Conservation (phyloP, 108 stramenopile species). For the Skeletonema tropicum region DNA sequence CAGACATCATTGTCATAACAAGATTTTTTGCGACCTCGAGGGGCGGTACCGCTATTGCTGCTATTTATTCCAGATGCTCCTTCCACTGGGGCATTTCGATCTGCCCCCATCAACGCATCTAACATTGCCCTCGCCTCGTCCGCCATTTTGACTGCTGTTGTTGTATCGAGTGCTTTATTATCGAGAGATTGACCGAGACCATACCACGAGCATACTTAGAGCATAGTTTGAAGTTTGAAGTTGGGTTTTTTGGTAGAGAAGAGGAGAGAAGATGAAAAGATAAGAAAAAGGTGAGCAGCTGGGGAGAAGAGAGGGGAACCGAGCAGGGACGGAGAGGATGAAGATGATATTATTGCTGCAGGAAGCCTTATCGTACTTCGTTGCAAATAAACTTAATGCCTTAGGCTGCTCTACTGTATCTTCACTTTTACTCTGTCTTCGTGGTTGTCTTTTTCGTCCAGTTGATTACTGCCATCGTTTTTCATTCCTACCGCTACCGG, state of each 20-base stretch:
- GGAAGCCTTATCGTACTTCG: too few relatives aligned
- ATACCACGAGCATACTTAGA: too few relatives aligned
- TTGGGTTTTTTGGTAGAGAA: too few relatives aligned
- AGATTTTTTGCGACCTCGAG: conserved; percentile 55
- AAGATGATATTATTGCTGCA: too few relatives aligned
- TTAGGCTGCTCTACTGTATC: not conserved
- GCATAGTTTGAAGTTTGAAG: too few relatives aligned
- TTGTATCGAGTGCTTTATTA: too few relatives aligned
- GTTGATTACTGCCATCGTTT: not conserved
- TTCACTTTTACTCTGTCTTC: not conserved
- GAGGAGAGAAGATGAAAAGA: too few relatives aligned
- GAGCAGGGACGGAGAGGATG: too few relatives aligned
- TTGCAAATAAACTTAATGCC: too few relatives aligned
- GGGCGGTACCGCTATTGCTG: conserved; percentile 27
- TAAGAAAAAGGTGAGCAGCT: too few relatives aligned
- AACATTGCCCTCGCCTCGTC: conserved; percentile 81
- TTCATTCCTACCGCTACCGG: not conserved
- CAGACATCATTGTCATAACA: conserved; percentile 85
- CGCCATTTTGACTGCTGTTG: conserved; percentile 39
- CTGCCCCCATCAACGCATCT: conserved; percentile 88
- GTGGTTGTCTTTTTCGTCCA: not conserved
- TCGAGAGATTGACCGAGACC: too few relatives aligned
- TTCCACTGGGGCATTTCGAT: conserved; percentile 76
- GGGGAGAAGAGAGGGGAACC: too few relatives aligned
- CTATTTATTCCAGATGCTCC: conserved; percentile 35